Base-by-base conservation (phyloP, 441 rosid species). In the Eruca vesicaria region DNA sequence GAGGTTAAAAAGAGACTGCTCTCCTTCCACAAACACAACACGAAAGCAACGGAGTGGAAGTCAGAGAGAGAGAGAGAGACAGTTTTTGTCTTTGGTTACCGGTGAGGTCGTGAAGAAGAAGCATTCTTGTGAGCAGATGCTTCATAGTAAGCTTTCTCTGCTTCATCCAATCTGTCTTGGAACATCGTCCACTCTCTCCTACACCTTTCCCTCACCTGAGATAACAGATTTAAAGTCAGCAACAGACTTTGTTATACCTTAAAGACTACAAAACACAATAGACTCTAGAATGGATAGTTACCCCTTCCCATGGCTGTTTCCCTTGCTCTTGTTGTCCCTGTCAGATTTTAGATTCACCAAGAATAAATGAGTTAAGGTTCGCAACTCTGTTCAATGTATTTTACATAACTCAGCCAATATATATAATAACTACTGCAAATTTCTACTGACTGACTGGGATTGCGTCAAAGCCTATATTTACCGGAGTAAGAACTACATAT, bases 251-350 rank as follows among this genome's bases (percentile, higher is more conserved):
- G 6, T 19, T 19, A 5, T 20, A 19, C 9, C 58, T 55, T 55
- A 21, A 23, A 21, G 8, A 21, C 4, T 5, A 21, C 3, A 11
- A 10, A 6, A 56, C 9, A 23, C 32, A 9, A 12, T 2, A 23
- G 9, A 56, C 21, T 56, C 26, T 10, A 23, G 58, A 6, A 52
- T 61, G 7, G 4, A 31, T 57, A 29, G 81, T 63, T 86, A 92
- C 96, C 93, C 90, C 98, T 89, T 91, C 89, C 99, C 98, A 90
- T 58, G 99, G 91, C 60, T 90, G 85, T 68, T 50, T 88, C 20
- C 97, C 99, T 33, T 28, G 28, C 70, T 80, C 83, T 28, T 84
- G 74, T 77, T 82, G 61, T 11, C 99, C 98, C 98, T 93, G 81
- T 58, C 66, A 38, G 14, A 62, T 73, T 52, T 63, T 23, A 67